Evolutionary conservation across 345 rosid genomes (phyloP).

Genomic region (Erodium maritimum): DNA sequence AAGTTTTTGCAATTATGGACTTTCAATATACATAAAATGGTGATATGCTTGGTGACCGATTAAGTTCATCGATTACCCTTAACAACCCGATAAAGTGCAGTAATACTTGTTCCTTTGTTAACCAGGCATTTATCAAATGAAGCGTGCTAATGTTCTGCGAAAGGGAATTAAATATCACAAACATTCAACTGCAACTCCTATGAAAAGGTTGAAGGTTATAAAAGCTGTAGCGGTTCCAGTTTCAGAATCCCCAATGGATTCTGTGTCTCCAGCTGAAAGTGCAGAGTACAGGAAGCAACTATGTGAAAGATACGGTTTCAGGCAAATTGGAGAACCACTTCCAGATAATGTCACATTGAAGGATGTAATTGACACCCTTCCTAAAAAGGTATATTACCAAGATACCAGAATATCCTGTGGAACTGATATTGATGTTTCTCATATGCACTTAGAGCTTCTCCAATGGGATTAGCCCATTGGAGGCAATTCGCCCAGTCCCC

Average conservation of each 20-base stretch:
- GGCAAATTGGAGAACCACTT: conserved; percentile 77
- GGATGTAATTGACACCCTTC: conserved; percentile 72
- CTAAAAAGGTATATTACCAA: conserved; percentile 39
- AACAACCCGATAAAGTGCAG: neutral
- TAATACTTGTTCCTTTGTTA: conserved; percentile 11
- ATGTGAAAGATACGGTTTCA: conserved; percentile 73
- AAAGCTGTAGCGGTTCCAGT: conserved; percentile 64
- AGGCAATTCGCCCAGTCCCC: no score
- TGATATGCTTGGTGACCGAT: neutral
- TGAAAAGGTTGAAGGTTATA: conserved; percentile 24
- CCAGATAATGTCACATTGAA: conserved; percentile 66
- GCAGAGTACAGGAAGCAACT: conserved; percentile 50
- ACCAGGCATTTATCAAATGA: conserved; percentile 39
- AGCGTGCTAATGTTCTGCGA: conserved; percentile 28
- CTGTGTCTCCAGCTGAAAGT: conserved; percentile 35
- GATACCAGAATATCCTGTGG: neutral
- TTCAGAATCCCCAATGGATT: conserved; percentile 38
- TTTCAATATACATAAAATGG: neutral
- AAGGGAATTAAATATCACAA: conserved; percentile 25
- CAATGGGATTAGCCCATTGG: no score
- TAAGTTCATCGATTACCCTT: neutral
- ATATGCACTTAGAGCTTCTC: no score
- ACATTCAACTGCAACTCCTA: conserved; percentile 18
- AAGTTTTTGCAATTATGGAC: no score
- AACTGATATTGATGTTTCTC: neutral